Evolutionary conservation across 805 yeast genomes (phyloP).

Genomic region (Komagataella ulmi): DNA sequence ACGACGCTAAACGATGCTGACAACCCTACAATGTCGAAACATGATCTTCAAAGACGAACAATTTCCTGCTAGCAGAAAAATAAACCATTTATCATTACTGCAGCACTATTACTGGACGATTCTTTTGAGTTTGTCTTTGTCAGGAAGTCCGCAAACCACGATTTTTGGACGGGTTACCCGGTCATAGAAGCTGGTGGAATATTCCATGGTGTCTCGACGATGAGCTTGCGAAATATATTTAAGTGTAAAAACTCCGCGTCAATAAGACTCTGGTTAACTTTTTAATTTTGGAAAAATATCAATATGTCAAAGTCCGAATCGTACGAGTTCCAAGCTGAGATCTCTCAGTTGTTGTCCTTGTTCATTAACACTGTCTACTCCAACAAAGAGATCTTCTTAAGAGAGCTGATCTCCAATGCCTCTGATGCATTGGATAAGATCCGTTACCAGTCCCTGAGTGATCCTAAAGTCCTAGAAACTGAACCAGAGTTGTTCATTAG

Average conservation of each 20-base stretch:
- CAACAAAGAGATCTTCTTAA: constrained; percentile 96
- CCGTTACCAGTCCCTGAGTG: constrained; percentile 91
- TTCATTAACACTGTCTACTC: constrained; percentile 99
- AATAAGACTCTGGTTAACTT: not conserved
- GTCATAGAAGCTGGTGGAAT: not conserved
- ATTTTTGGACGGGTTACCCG: not conserved
- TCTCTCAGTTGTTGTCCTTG: constrained; percentile 99
- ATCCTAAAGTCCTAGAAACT: constrained; percentile 81
- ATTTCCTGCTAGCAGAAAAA: too few relatives aligned
- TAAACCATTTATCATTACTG: not conserved
- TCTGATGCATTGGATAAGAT: constrained; percentile 98
- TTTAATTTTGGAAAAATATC: constrained; percentile 1
- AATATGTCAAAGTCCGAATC: constrained; percentile 46
- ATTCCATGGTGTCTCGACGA: not conserved
- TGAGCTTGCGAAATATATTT: not conserved
- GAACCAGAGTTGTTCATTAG: constrained; percentile 97
- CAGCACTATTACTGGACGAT: not conserved
- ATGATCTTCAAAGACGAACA: too few relatives aligned
- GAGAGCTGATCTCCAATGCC: constrained; percentile 98
- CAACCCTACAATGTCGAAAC: not conserved
- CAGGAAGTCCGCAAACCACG: not conserved
- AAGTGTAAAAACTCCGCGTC: not conserved
- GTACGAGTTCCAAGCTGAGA: constrained; percentile 99
- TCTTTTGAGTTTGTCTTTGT: not conserved
- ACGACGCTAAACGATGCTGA: not conserved